phyloP scores from a whole-genome alignment of 179 eudicot genomes.

The Heliamphora pulchella region DNA sequence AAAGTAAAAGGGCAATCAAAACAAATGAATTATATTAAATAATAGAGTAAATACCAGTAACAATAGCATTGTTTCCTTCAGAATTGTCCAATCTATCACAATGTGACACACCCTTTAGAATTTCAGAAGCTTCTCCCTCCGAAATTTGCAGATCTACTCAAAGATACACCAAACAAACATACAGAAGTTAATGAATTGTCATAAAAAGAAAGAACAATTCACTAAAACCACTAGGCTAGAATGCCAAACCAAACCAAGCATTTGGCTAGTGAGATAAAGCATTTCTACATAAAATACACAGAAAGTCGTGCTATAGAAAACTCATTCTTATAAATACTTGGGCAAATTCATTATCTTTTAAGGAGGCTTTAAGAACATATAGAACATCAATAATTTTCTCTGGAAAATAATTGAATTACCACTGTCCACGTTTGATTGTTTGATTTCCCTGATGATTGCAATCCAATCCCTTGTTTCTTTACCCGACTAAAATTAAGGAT shows the following conservation, averaged over 20 bases:
- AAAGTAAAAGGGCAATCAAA: neutral
- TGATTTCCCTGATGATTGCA: no score
- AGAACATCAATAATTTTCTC: neutral
- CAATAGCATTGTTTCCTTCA: conserved; percentile 32
- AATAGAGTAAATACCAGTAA: conserved; percentile 41
- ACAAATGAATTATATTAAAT: conserved; percentile 1
- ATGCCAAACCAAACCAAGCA: neutral
- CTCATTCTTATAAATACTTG: neutral
- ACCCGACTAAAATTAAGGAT: no score
- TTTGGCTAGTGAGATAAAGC: neutral
- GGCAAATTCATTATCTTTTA: neutral
- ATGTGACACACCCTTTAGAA: conserved; percentile 60
- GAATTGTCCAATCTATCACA: conserved; percentile 35
- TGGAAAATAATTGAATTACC: neutral
- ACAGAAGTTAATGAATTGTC: neutral
- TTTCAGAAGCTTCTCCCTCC: conserved; percentile 63
- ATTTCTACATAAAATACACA: neutral
- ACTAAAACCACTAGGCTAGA: neutral
- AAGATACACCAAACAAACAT: conserved; percentile 5
- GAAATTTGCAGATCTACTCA: conserved; percentile 53
- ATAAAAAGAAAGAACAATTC: neutral
- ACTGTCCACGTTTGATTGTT: no score
- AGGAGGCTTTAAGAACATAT: neutral
- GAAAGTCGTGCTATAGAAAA: neutral
- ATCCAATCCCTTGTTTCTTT: no score